Base-by-base conservation (phyloP, 441 rosid species). In the Dalechampia spathulata region DNA sequence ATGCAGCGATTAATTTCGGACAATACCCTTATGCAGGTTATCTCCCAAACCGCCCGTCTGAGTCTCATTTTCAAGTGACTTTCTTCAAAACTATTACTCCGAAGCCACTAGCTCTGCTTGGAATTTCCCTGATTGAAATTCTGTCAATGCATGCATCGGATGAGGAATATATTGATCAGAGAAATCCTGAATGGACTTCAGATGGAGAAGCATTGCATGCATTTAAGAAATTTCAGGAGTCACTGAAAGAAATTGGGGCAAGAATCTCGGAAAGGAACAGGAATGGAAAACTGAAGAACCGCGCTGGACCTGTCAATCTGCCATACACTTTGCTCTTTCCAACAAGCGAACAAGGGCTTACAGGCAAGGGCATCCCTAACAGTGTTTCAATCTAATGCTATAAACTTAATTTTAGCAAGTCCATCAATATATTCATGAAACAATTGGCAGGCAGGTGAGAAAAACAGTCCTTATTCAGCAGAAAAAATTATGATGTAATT, bases 1-100 rank as follows among this genome's bases (percentile, higher is more conserved):
- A 78, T 19, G 78, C 83, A 0, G 77, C 81, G 0, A 58, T 73
- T 55, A 78, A 75, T 62, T 78, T 75, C 8, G 81, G 83, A 15
- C 76, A 73, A 52, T 78, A 78, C 27, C 43, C 69, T 58, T 75
- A 63, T 8, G 78, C 58, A 0, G 83, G 78, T 6, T 73, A 71
- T 67, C 51, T 71, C 47, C 83, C 81, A 0, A 70, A 62, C 41
- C 71, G 78, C 2, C 83, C 81, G 14, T 20, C 67, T n/a, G 66
- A 47, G 8, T 25, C 38, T 11, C 38, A 25, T 47, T 28, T 49
- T 4, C 37, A 69, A 2, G 62, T 40, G 48, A 55, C 49, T 52
- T 75, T 72, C 80, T 38, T 72, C 57, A 53, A 49, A 52, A 67
- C 77, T 6, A 51, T 72, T 52, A 71, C 75, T 11, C 49, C 69